Percentiles rank a stretch among this genome's conserved stretches.
Evolutionary conservation across 495 filamentous ascomycete species (phyloP).

Genomic region (Sabuloglossum arenarium): DNA sequence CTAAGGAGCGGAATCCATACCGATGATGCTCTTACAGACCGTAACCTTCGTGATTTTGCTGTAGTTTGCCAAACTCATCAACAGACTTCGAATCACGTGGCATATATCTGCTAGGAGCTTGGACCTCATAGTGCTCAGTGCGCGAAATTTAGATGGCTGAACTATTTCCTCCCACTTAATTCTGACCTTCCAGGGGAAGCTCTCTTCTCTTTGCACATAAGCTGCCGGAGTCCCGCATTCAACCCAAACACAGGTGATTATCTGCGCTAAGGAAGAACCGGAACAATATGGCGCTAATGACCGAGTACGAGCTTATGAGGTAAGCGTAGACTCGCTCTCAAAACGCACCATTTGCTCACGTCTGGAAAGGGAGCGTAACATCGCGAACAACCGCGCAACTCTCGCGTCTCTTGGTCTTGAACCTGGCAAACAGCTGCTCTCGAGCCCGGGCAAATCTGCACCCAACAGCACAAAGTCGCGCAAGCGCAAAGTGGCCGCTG

Average conservation of each 20-base stretch:
- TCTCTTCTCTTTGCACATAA: too few relatives aligned
- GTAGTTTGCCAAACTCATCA: too few relatives aligned
- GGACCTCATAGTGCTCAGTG: not conserved
- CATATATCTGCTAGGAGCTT: not conserved
- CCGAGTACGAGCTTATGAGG: not conserved
- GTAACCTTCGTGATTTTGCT: not conserved
- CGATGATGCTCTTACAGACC: not conserved
- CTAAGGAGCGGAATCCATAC: not conserved
- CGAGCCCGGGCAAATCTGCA: not conserved
- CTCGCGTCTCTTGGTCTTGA: not conserved
- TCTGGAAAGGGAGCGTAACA: not conserved
- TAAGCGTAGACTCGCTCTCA: not conserved
- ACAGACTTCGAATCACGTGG: too few relatives aligned
- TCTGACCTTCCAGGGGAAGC: too few relatives aligned
- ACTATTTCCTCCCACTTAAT: too few relatives aligned
- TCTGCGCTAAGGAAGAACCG: too few relatives aligned
- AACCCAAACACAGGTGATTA: too few relatives aligned
- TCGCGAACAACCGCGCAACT: slow-evolving; percentile 1
- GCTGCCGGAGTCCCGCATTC: too few relatives aligned
- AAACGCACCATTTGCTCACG: not conserved
- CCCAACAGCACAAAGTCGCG: not conserved
- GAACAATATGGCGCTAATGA: not conserved
- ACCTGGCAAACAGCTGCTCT: not conserved
- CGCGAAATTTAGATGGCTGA: not conserved
- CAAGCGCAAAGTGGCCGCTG: not conserved